Base-by-base conservation (phyloP, 2,329 filamentous ascomycete species). In the Neurospora crassa region DNA sequence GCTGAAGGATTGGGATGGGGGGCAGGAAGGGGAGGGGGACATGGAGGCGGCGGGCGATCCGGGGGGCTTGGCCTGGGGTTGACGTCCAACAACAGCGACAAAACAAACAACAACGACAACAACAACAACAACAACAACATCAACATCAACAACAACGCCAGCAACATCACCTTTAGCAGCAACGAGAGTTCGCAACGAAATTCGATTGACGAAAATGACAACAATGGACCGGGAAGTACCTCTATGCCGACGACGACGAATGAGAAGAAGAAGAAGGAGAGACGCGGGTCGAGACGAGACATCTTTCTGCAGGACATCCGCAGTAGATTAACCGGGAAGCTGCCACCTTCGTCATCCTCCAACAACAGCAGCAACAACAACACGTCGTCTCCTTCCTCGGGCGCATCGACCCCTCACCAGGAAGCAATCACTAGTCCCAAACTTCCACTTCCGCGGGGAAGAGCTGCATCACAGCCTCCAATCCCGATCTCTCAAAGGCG, bases 251-350 rank as follows among this genome's bases (percentile, higher is more conserved):
- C 37, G 40, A 29, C n/a, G 7, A 67, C 20, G 37, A 45, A 53
- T 67, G 72, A 70, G n/a, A 71, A 69, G 59, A 73, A 69, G 47
- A 73, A 68, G 34, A 75, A 73, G 43, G 72, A 74, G 67, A 74
- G 75, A 69, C 74, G 75, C 67, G 73, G 74, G 37, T 77, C 78
- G 14, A 78, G 75, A 70, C 74, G 77, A 70, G 77, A 78, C 8
- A 63, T 79, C 14, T 63, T 63, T 68, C 73, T 80, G 53, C 75
- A 78, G 45, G 78, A 73, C 40, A 73, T 80, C 67, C 76, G 77
- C 24, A 77, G 67, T 68, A 73, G 76, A 71, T 68, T 77, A 43
- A 70, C 73, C 29, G 75, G 74, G 71, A 76, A 76, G 69, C 70
- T 70, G 47, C 74, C 53, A 34, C 75, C 70, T 72, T 74, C 24